Percentiles rank a stretch among this genome's conserved stretches.
These are phyloP conservation scores for Mycena epipterygia DNA, from an alignment of 768 basidiomycete species.

Conservation along the genomic window DNA sequence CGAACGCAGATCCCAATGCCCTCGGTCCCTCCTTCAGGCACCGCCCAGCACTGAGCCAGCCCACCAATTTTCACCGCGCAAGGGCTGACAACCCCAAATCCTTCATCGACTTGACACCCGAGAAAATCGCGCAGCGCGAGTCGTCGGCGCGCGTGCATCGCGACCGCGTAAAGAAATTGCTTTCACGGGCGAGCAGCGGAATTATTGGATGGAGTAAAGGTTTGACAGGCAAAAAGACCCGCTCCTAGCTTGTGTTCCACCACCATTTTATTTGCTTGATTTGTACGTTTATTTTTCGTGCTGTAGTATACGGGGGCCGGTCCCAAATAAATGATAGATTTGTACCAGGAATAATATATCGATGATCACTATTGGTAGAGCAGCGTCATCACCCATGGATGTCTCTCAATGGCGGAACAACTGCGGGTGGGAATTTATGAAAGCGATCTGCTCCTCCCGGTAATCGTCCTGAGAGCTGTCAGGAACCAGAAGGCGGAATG, in stretches of 20 bases:
- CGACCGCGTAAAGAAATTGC: constrained; percentile 30
- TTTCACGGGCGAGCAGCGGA: constrained; percentile 33
- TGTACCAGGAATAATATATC: neutral
- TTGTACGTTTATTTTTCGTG: constrained; percentile 14
- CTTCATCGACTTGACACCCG: constrained; percentile 37
- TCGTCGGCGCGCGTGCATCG: constrained; percentile 21
- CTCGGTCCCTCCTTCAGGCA: constrained; percentile 33
- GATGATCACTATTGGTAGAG: too few species aligned
- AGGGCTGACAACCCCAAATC: constrained; percentile 22
- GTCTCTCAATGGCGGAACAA: neutral
- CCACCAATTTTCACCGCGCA: constrained; percentile 1
- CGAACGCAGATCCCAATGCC: neutral
- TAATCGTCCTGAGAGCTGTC: too few species aligned
- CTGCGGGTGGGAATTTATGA: neutral
- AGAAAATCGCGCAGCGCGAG: constrained; percentile 20
- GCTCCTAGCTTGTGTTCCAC: neutral
- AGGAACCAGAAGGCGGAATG: too few species aligned
- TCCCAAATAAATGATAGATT: neutral
- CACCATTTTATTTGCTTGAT: constrained; percentile 9
- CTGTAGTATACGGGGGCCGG: constrained; percentile 18
- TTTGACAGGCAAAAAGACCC: constrained; percentile 29
- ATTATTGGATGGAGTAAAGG: constrained; percentile 37
- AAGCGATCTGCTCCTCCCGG: too few species aligned
- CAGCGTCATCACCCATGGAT: too few species aligned
- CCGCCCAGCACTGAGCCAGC: constrained; percentile 29